phyloP scores from a whole-genome alignment of 2,329 filamentous ascomycete genomes.

The Aureobasidium lini region DNA sequence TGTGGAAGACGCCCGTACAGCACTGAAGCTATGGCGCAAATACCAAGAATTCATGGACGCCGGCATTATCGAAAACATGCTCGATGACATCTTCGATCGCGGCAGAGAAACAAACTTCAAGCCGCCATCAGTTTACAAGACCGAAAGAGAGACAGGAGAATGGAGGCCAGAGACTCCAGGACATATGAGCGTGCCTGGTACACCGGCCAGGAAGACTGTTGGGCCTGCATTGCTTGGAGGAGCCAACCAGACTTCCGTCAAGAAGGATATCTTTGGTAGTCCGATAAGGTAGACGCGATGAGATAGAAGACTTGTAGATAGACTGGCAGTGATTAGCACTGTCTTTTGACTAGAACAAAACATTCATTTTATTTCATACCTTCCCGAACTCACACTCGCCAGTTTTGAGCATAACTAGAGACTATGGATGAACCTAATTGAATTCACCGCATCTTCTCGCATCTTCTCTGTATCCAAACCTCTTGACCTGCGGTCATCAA shows the following conservation, averaged over 20 bases:
- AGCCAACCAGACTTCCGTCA: conserved; percentile 19
- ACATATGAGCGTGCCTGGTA: conserved; percentile 24
- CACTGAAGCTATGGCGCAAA: conserved; percentile 80
- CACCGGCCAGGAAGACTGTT: conserved; percentile 22
- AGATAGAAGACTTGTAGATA: background rate
- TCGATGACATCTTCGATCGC: conserved; percentile 75
- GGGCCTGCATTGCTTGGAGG: conserved; percentile 17
- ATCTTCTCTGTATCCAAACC: no score
- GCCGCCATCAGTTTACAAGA: conserved; percentile 23
- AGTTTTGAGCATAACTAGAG: no score
- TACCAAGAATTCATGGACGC: conserved; percentile 84
- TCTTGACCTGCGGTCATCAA: no score
- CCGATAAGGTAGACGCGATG: conserved; percentile 23
- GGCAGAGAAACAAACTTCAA: conserved; percentile 47
- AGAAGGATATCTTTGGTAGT: conserved; percentile 26
- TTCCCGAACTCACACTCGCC: background rate
- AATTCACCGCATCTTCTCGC: no score
- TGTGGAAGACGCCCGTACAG: conserved; percentile 89
- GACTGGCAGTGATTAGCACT: background rate
- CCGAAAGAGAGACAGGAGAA: conserved; percentile 17
- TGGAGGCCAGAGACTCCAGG: conserved; percentile 21
- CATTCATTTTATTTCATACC: background rate
- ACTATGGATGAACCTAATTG: no score
- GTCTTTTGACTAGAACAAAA: background rate
- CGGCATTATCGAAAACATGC: conserved; percentile 72